These are phyloP conservation scores for Ceratobasidium papillatum DNA, from an alignment of 1,284 basidiomycete genomes.

Conservation along the genomic window DNA sequence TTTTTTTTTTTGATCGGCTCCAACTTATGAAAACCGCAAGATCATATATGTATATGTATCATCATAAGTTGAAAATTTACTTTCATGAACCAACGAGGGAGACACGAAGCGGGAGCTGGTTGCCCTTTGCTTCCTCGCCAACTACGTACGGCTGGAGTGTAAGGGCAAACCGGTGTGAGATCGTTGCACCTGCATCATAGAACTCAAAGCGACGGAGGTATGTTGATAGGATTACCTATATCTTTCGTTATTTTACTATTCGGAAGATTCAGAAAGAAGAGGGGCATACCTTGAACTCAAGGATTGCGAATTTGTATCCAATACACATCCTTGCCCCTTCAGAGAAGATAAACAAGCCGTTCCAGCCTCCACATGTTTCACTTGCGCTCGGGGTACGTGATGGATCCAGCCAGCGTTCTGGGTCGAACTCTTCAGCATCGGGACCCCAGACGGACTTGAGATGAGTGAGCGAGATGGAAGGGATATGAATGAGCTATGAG, in stretches of 20 bases:
- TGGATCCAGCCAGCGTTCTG: conserved; percentile 42
- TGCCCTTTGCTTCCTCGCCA: conserved; percentile 27
- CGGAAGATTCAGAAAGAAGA: not conserved
- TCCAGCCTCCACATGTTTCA: conserved; percentile 39
- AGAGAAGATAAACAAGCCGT: conserved; percentile 39
- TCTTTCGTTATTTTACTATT: not conserved
- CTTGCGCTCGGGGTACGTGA: conserved; percentile 19
- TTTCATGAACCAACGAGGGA: not conserved
- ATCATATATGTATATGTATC: too few relatives aligned
- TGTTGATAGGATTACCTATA: conserved; percentile 26
- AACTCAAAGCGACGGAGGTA: conserved; percentile 43
- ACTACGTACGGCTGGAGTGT: conserved; percentile 41
- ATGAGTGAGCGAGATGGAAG: conserved; percentile 46
- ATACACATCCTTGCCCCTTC: conserved; percentile 42
- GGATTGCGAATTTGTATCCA: conserved; percentile 40
- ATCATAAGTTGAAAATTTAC: not conserved
- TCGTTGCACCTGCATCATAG: conserved; percentile 25
- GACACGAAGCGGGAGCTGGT: conserved; percentile 37
- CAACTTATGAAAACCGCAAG: too few relatives aligned
- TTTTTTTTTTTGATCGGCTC: too few relatives aligned
- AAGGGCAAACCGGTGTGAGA: conserved; percentile 27
- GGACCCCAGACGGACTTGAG: conserved; percentile 49
- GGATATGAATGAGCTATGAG: conserved; percentile 47
- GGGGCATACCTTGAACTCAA: conserved; percentile 38
- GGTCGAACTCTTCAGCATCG: conserved; percentile 49